Base-by-base conservation (phyloP, 106 monocot genomes). In the Xerophyta viscosa region DNA sequence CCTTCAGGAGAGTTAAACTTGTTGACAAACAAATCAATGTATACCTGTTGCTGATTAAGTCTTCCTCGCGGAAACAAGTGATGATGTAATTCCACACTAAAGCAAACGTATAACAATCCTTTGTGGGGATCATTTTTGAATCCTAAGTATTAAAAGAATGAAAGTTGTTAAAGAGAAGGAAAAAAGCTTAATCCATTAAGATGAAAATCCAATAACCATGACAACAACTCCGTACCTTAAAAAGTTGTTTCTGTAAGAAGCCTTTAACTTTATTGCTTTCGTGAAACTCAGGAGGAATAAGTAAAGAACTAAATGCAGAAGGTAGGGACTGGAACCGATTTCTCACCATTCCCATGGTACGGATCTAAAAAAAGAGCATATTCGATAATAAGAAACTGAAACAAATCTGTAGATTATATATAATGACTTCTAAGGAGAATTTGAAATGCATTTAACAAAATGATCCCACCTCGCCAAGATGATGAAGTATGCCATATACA, bases 271-370 rank as follows among this genome's bases (percentile, higher is more conserved):
- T 44, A 3, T 44, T 4, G 43, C 43, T 44, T 44, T 44, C 43
- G 6, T 44, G 14, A 14, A 44, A 14, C 8, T 44, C n/a, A 20
- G 4, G 58, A 69, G 80, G 72, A 62, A 80, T 60, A 50, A 86
- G 77, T 69, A 63, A 77, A 58, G n/a, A 48, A 64, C 68, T 66
- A 29, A 86, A 86, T 4, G 55, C 72, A 17, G 72, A 65, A 41
- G 80, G 86, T 25, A 86, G 80, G 61, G 58, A 52, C 29, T 77
- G 58, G 56, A 80, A 86, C 36, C 76, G 56, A 44, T 76, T 86
- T 61, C 73, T 72, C 53, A 86, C 69, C 86, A 86, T 80, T 72
- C 77, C 76, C 76, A 80, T 80, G 37, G 86, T 86, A 36, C 80
- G 72, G 53, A 86, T 80, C 86, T 86, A 56, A 55, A 63, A 28